Conservation (phyloP, 2,329 filamentous ascomycete genomes). For the Nemania abortiva region DNA sequence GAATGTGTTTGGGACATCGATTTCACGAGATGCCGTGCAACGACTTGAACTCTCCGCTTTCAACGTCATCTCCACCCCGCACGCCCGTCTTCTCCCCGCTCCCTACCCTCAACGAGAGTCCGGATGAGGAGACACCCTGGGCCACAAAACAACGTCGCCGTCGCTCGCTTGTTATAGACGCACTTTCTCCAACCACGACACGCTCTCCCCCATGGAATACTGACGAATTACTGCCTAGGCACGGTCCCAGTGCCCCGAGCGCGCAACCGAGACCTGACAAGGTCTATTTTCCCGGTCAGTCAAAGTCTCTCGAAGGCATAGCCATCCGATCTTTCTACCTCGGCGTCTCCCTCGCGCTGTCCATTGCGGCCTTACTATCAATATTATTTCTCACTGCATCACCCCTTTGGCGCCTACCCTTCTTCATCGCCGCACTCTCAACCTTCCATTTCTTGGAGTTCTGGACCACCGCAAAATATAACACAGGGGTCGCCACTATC, state of each 20-base stretch:
- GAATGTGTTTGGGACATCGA: not conserved
- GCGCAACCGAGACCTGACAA: conserved; percentile 51
- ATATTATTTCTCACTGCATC: conserved; percentile 56
- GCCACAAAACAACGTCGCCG: conserved; percentile 46
- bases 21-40: conserved; percentile 22
- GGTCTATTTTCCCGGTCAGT: conserved; percentile 59
- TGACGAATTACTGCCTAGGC: conserved; percentile 49
- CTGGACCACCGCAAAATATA: conserved; percentile 87
- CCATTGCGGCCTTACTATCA: conserved; percentile 50
- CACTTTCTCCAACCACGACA: conserved; percentile 20
- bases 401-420: conserved; percentile 71
- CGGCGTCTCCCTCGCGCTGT: conserved; percentile 58
- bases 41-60: not conserved
- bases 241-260: conserved; percentile 51
- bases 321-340: conserved; percentile 69
- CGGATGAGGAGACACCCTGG: conserved; percentile 47
- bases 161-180: conserved; percentile 31
- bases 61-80: conserved; percentile 9
- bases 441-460: conserved; percentile 97
- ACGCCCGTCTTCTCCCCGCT: conserved; percentile 39
- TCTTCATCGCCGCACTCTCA: conserved; percentile 77
- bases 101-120: conserved; percentile 37
- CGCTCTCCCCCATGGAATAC: conserved; percentile 35
- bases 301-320: conserved; percentile 71
- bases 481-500: conserved; percentile 78